A percentile compares a stretch with the other conserved stretches of the same genome.
These are phyloP conservation scores for Cytospora schulzeri DNA, from an alignment of 2,329 filamentous ascomycete species.

Conservation along the genomic window DNA sequence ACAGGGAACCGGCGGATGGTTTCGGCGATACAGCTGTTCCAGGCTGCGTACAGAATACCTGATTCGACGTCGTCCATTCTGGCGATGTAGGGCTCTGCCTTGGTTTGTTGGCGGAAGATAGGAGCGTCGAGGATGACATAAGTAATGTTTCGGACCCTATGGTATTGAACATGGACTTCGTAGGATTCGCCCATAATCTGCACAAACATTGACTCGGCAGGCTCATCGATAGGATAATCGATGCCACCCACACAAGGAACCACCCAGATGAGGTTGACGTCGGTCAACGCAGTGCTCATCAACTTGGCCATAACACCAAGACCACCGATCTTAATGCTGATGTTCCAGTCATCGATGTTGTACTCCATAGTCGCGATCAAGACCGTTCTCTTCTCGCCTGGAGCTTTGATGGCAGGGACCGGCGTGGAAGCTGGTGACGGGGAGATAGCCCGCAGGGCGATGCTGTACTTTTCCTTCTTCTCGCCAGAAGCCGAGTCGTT, in stretches of 20 bases:
- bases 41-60: slow-evolving; percentile 69
- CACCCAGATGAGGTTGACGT: slow-evolving; percentile 69
- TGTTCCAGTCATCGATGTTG: slow-evolving; percentile 69
- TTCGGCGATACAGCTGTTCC: slow-evolving; percentile 70
- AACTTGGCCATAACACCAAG: slow-evolving; percentile 71
- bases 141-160: slow-evolving; percentile 48
- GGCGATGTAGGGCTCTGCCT: slow-evolving; percentile 63
- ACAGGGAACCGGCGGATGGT: slow-evolving; percentile 59
- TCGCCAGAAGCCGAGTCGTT: slow-evolving; percentile 29
- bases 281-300: slow-evolving; percentile 66
- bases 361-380: slow-evolving; percentile 74
- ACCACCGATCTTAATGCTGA: slow-evolving; percentile 73
- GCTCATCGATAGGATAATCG: slow-evolving; percentile 62
- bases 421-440: slow-evolving; percentile 23
- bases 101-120: slow-evolving; percentile 64
- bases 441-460: slow-evolving; percentile 26
- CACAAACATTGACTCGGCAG: slow-evolving; percentile 63
- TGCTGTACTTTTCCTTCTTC: slow-evolving; percentile 33
- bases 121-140: slow-evolving; percentile 58
- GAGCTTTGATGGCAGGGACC: slow-evolving; percentile 27
- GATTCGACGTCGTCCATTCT: slow-evolving; percentile 70
- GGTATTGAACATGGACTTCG: slow-evolving; percentile 65
- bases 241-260: slow-evolving; percentile 64
- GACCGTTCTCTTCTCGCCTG: slow-evolving; percentile 48
- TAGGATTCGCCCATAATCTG: slow-evolving; percentile 63